Evolutionary conservation across 495 filamentous ascomycete genomes (phyloP), one percentile per base, ranked within the genome.

Genomic region (Lasiosphaeria ovina): DNA sequence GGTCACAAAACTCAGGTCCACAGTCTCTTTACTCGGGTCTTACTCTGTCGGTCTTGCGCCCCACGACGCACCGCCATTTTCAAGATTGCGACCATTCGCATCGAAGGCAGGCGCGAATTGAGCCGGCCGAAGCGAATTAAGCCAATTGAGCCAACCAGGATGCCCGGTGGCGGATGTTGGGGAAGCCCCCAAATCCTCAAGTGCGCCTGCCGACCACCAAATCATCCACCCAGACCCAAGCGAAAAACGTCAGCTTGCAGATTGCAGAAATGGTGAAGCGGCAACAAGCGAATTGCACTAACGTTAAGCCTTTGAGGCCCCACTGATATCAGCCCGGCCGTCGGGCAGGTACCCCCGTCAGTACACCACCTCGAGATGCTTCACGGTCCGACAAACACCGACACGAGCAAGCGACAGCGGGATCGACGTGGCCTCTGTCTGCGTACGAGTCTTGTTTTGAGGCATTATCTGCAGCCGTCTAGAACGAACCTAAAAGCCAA

Each of bases 191-290:
- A 56, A 51, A 51, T 50, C 55, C 49, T 50, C 60, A 54, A 58
- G 31, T 17, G 11, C 36, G 32, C 32, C 11, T 51, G 53, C 54
- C 61, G 40, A 63, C 48, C 57, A 42, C 35, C 47, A 57, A 24
- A 24, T 24, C 24, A 24, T 24, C 24, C 24, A 24, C 24, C n/a
- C 48, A 32, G 42, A 47, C 33, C 31, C 42, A 3, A 3, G 34
- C 42, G 38, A 51, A 31, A 54, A 63, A 62, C 66, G 66, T 69
- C 63, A 69, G 66, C 66, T 59, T 63, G 63, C 55, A 64, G 66
- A 45, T 48, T 36, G 45, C 6, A 34, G 49, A 54, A 53, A 45
- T 35, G 6, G 48, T 33, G 35, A 35, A n/a, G 17, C 33, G 6
- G 33, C 44, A 35, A 34, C n/a, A n/a, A n/a, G n/a, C n/a, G n/a